Evolutionary conservation across 1,139 yeast species (phyloP), one percentile per base, ranked within the genome.

Genomic region (Hansenula lynferdii): DNA sequence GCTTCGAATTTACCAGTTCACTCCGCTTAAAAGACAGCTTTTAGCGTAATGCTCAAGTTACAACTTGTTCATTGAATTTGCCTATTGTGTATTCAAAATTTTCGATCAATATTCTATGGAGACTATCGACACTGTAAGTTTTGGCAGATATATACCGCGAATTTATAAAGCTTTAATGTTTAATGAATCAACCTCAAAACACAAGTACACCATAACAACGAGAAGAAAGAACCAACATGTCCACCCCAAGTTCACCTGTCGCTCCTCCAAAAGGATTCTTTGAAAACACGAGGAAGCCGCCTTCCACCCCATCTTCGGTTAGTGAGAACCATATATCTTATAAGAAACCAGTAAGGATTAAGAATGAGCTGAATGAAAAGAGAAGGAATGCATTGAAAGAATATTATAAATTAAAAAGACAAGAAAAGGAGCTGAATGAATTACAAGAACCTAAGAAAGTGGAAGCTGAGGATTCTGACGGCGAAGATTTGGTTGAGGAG

Each of bases 331-430:
- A 57, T 38, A 58, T 60, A 10, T 56, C 61, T 15, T 62, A 57
- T 41, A 61, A 60, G 41, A 59, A 60, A 35, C 53, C 60, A 1
- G 35, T 58, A 19, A 43, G 52, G 18, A 50, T 54, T n/a, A 50
- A 42, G 19, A 44, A 52, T 20, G 48, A 45, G 21, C 33, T 53
- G 16, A 60, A 55, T 35, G 60, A 51, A 33, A 61, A 62, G 34
- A 62, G 71, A 43, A 56, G 75, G 35, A 58, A 54, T 36, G 71
- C 71, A 8, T 49, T 71, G 39, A 65, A 66, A 45, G 72, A 69
- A 39, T 70, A 65, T 49, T 69, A 70, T 51, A 64, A 62, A 36
- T 48, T 69, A 15, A 43, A 24, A 20, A 38, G 28, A 35, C 39
- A 29, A 19, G 31, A 18, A 34, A 24, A 27, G 29, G 31, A 24